phyloP scores from a whole-genome alignment of 2,329 filamentous ascomycete genomes.

The Fusarium sp. region DNA sequence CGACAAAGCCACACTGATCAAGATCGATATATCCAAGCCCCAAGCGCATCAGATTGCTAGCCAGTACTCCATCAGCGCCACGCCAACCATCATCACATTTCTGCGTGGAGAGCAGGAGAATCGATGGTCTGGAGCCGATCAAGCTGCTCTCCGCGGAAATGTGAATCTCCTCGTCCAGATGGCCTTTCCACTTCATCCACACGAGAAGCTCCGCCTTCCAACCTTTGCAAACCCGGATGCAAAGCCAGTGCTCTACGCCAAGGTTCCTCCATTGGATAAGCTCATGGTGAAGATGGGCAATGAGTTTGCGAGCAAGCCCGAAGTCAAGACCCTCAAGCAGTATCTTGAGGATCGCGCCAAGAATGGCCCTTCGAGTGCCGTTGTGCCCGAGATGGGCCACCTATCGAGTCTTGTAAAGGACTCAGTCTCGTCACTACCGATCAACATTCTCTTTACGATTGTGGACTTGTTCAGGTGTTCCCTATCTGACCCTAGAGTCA shows the following conservation, averaged over 20 bases:
- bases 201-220: conserved; percentile 77
- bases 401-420: conserved; percentile 72
- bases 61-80: conserved; percentile 77
- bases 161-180: conserved; percentile 80
- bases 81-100: conserved; percentile 91
- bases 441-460: conserved; percentile 79
- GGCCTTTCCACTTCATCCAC: conserved; percentile 80
- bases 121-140: conserved; percentile 84
- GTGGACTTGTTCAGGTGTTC: conserved; percentile 87
- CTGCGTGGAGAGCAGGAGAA: conserved; percentile 80
- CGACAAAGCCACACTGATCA: conserved; percentile 78
- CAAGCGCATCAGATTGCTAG: conserved; percentile 72
- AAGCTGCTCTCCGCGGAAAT: conserved; percentile 74
- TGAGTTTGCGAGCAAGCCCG: conserved; percentile 64
- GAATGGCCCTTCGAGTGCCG: conserved; percentile 71
- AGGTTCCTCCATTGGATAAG: conserved; percentile 85
- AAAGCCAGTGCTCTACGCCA: conserved; percentile 78
- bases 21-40: conserved; percentile 80
- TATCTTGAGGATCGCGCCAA: conserved; percentile 76
- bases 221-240: conserved; percentile 73
- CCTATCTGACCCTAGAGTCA: conserved; percentile 81
- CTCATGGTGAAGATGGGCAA: conserved; percentile 81
- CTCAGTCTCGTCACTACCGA: conserved; percentile 66
- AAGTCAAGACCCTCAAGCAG: conserved; percentile 72
- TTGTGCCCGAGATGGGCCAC: conserved; percentile 76